Percentiles rank a stretch among this genome's conserved stretches.
Evolutionary conservation across 192 early-diverging fungal genomes (phyloP).

Genomic region (Coemansia sp.): DNA sequence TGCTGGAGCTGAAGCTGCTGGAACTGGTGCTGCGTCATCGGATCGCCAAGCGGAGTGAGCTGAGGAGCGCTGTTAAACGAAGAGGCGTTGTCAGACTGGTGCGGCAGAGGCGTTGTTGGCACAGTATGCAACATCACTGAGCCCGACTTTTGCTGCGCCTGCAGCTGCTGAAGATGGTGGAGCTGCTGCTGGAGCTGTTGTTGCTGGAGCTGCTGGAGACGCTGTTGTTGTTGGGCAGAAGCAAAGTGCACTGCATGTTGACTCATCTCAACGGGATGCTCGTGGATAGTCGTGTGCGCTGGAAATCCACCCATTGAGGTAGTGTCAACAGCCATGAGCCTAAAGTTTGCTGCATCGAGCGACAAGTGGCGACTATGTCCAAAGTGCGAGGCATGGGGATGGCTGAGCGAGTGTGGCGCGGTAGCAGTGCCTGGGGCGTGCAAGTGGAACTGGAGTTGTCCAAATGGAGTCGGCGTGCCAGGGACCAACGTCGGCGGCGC

Average conservation of each 20-base stretch:
- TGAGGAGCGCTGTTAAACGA: neutral
- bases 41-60: conserved; percentile 19
- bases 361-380: conserved; percentile 47
- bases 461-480: conserved; percentile 31
- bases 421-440: neutral
- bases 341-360: conserved; percentile 38
- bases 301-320: conserved; percentile 17
- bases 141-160: conserved; percentile 14
- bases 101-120: conserved; percentile 35
- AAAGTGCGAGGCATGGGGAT: conserved; percentile 24
- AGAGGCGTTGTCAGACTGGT: neutral
- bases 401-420: conserved; percentile 4
- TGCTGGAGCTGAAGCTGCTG: conserved; percentile 9
- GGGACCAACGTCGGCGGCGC: conserved; percentile 33
- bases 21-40: conserved; percentile 19
- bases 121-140: conserved; percentile 17
- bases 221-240: conserved; percentile 8
- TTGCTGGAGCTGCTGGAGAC: conserved; percentile 15
- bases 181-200: conserved; percentile 22
- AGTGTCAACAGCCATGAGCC: conserved; percentile 19
- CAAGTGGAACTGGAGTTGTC: conserved; percentile 31
- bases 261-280: conserved; percentile 9
- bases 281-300: conserved; percentile 15
- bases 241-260: conserved; percentile 19
- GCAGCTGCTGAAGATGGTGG: conserved; percentile 21